Base-by-base conservation (phyloP, 2,329 filamentous ascomycete genomes). In the Podosphaera leucotricha region DNA sequence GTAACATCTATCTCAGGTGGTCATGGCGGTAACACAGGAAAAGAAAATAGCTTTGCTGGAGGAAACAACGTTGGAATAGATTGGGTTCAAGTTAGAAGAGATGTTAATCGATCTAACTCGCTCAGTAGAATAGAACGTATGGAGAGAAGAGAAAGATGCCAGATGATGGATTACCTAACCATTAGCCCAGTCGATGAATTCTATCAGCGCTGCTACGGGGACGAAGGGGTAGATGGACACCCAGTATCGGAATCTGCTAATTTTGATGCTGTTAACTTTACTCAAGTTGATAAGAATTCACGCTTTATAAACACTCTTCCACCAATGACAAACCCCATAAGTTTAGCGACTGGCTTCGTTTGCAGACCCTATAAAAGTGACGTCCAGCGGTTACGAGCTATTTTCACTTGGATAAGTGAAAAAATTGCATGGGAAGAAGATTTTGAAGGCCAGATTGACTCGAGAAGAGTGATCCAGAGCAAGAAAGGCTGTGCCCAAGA, bases 351-450 rank as follows among this genome's bases (percentile, higher is more conserved):
- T 46, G 83, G 79, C 1, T 93, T 93, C 57, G 76, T 98, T 10
- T 98, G 92, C 57, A 75, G 90, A 22, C 92, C 90, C 0, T 93
- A 94, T 59, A 72, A 86, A 47, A 94, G 83, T 60, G 87, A 95
- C 54, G 83, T 94, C 0, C 90, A 98, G 59, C 74, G 86, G 30
- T 63, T 98, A 21, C 74, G 92, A 20, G 87, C 90, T 15, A 95
- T 98, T 49, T 98, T 95, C 56, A 94, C 82, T 1, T 98, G 87
- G 87, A 83, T 92, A 4, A 74, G 83, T n/a, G 90, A 98, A 58
- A 85, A 87, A 53, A 77, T 98, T 46, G 73, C 72, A 26, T 98
- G 90, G 90, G 90, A 98, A 57, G 87, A 94, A 54, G 85, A 92
- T 50, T 85, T 84, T 50, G 84, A 92, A 52, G 80, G 78, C n/a